A percentile compares a stretch with the other conserved stretches of the same genome.
Evolutionary conservation across 2,329 filamentous ascomycete species (phyloP).

Genomic region (Xylariomycetidae sp.): DNA sequence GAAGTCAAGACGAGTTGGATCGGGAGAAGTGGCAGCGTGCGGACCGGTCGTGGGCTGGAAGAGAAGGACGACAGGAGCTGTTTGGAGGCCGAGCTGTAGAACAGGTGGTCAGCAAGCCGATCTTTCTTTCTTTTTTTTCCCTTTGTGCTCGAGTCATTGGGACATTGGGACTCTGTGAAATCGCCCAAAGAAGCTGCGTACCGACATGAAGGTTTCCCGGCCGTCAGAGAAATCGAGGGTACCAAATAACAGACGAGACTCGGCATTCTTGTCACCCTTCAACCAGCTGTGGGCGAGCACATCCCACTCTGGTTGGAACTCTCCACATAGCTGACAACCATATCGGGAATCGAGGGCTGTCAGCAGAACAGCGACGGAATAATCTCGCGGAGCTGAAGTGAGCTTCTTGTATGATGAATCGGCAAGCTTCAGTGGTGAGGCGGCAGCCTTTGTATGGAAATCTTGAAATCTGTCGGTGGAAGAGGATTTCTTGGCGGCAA

Average conservation of each 20-base stretch:
- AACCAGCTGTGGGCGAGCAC: conserved; percentile 81
- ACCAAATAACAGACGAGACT: conserved; percentile 71
- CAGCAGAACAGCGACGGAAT: conserved; percentile 74
- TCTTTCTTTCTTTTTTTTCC: neutral
- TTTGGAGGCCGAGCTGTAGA: conserved; percentile 85
- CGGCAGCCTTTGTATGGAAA: conserved; percentile 64
- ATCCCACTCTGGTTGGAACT: conserved; percentile 94
- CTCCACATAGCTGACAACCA: conserved; percentile 79
- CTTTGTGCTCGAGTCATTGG: no score
- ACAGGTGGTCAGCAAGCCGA: conserved; percentile 4
- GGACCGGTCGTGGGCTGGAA: conserved; percentile 83
- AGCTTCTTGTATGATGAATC: conserved; percentile 72
- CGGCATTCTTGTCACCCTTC: conserved; percentile 72
- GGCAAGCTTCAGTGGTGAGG: conserved; percentile 70
- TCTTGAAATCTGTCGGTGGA: conserved; percentile 62
- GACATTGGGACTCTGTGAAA: no score
- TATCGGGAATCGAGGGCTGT: conserved; percentile 82
- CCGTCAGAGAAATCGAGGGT: conserved; percentile 87
- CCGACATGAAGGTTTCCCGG: conserved; percentile 79
- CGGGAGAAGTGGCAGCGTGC: conserved; percentile 63
- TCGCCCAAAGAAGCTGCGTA: conserved; percentile 41
- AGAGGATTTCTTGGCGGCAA: conserved; percentile 58
- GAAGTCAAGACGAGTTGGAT: conserved; percentile 82
- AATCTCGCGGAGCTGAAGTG: conserved; percentile 75
- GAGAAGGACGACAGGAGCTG: conserved; percentile 82